Percentiles rank a stretch among this genome's conserved stretches.
Evolutionary conservation across 352 stramenopile species (phyloP).

Genomic region (Blastocystis sp.): DNA sequence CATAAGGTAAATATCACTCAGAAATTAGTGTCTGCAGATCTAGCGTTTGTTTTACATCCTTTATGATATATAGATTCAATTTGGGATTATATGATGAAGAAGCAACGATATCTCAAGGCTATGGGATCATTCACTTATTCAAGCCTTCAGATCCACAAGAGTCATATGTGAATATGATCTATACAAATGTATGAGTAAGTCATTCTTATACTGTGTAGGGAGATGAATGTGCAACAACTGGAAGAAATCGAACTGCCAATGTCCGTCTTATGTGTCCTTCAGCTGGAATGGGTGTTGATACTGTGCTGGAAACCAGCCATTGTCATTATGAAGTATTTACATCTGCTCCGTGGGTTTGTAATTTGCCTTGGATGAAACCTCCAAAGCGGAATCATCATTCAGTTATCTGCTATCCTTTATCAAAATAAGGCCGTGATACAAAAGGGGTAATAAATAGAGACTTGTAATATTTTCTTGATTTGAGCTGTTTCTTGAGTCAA

Average conservation of each 20-base stretch:
- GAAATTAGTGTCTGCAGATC: not conserved
- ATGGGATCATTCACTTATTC: not conserved
- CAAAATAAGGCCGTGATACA: not conserved
- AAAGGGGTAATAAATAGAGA: not conserved
- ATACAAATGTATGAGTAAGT: not conserved
- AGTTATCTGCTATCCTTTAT: conserved; percentile 6
- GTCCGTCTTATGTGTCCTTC: conserved; percentile 27
- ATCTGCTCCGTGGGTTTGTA: not conserved
- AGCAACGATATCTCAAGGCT: not conserved
- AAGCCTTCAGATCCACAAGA: not conserved
- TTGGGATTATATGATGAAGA: not conserved
- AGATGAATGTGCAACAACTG: conserved; percentile 39
- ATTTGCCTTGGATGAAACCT: conserved; percentile 44
- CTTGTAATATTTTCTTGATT: not conserved
- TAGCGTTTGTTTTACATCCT: not conserved
- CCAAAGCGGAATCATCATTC: not conserved
- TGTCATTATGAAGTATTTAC: conserved; percentile 41
- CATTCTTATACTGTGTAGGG: not conserved
- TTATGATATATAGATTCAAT: conserved; percentile 15
- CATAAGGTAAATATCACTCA: conserved; percentile 55
- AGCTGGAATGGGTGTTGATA: not conserved
- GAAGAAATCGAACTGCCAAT: conserved; percentile 14
- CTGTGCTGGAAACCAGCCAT: not conserved
- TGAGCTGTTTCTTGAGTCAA: not conserved
- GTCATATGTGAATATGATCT: conserved; percentile 30